Conservation (phyloP, 306 rosid species). For the Erythrophleum fordii region DNA sequence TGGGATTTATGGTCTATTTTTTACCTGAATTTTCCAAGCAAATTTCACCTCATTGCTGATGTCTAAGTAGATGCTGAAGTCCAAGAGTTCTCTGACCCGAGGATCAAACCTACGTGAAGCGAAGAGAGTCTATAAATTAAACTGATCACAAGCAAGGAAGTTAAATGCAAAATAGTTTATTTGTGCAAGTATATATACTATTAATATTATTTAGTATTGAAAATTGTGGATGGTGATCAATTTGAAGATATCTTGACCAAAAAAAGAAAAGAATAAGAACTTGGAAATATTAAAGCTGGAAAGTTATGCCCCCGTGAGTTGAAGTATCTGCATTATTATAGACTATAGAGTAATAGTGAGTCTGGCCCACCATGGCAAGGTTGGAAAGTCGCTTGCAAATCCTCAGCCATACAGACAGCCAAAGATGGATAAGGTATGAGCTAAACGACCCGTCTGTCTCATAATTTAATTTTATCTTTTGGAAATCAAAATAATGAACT, state of each 20-base stretch:
- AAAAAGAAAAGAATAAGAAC: neutral
- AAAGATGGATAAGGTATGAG: conserved; percentile 48
- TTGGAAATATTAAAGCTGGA: neutral
- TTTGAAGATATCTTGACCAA: neutral
- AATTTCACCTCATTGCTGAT: conserved; percentile 97
- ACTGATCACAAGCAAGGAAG: neutral
- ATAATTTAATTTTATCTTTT: neutral
- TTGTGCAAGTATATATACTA: neutral
- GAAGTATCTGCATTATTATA: neutral
- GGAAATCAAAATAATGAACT: neutral
- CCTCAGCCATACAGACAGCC: conserved; percentile 46
- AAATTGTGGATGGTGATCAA: neutral
- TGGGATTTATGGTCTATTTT: neutral
- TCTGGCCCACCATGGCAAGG: conserved; percentile 48
- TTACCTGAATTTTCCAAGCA: conserved; percentile 99
- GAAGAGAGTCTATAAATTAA: neutral
- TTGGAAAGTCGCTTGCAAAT: conserved; percentile 38
- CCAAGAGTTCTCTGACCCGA: conserved; percentile 90
- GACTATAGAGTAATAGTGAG: neutral
- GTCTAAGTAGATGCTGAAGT: conserved; percentile 98
- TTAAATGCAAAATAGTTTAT: too few species aligned
- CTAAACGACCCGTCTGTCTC: conserved; percentile 29
- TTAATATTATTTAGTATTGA: neutral
- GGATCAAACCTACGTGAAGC: conserved; percentile 70
- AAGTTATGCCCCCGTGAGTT: conserved; percentile 15